Conservation (phyloP, 768 basidiomycete genomes). For the Boletus insuetus region DNA sequence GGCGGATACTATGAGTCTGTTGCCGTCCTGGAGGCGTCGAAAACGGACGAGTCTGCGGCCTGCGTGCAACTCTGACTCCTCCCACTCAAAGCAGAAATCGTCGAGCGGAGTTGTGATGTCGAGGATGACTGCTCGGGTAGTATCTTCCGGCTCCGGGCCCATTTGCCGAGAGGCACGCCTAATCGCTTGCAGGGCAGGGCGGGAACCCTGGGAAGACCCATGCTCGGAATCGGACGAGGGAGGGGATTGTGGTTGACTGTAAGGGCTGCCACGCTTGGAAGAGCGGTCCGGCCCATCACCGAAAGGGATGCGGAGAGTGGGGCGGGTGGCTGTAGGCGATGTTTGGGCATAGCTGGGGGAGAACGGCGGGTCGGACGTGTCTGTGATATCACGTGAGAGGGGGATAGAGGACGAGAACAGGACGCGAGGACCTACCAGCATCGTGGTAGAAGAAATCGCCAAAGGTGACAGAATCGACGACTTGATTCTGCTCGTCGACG, state of each 20-base stretch:
- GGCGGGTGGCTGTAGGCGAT: slow-evolving; percentile 8
- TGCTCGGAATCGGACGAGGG: slow-evolving; percentile 42
- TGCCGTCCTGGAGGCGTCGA: slow-evolving; percentile 71
- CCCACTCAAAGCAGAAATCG: slow-evolving; percentile 56
- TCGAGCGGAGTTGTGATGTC: slow-evolving; percentile 59
- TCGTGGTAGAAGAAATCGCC: slow-evolving; percentile 70
- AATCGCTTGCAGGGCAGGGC: slow-evolving; percentile 9
- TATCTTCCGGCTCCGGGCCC: slow-evolving; percentile 37
- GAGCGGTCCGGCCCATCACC: slow-evolving; percentile 18
- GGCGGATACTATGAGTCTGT: slow-evolving; percentile 75
- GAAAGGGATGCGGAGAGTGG: slow-evolving; percentile 30
- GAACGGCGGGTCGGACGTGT: not conserved
- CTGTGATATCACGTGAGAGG: slow-evolving; percentile 9
- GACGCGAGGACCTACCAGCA: slow-evolving; percentile 32
- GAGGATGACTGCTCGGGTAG: slow-evolving; percentile 55
- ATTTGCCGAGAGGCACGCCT: slow-evolving; percentile 24
- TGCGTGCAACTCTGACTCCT: slow-evolving; percentile 57
- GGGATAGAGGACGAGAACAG: not conserved
- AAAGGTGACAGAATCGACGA: slow-evolving; percentile 66
- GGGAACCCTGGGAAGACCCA: slow-evolving; percentile 27
- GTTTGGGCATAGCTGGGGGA: not conserved
- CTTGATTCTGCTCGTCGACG: slow-evolving; percentile 46
- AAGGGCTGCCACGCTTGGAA: slow-evolving; percentile 39
- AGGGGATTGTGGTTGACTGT: slow-evolving; percentile 39
- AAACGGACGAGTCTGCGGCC: slow-evolving; percentile 89